Evolutionary conservation across 1,139 yeast species (phyloP), one percentile per base, ranked within the genome.

Genomic region (Saccharomycopsis hybrid): DNA sequence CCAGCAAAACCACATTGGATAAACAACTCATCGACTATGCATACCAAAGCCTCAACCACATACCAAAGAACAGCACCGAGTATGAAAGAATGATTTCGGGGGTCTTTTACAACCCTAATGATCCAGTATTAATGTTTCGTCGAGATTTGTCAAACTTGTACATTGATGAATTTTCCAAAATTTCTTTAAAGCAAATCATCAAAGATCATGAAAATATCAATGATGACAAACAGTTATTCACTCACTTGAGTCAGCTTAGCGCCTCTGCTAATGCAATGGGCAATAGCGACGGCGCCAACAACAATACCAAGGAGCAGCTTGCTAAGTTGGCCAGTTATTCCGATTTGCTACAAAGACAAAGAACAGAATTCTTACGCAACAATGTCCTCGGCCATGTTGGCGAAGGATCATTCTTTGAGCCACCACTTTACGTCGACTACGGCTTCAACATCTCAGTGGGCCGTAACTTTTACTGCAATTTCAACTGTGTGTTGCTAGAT

Each of bases 401-500:
- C 36, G 62, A 66, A 5, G 65, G 65, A 41, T 59, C 64, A 8
- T 73, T 66, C 56, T 60, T 77, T 55, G 83, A 78, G 60, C 71
- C 76, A 1, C 84, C 85, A 1, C 73, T 78, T 54, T 67, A 59
- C 52, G 76, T 78, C 42, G 85, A 80, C 60, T 80, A 78, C 56
- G 85, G 85, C 0, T 76, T 69, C 61, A 79, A 80, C 59, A 67
- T 74, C 13, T 62, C 60, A 44, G 55, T 78, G 32, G 85, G 84
- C 0, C 69, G 76, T 51, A 58, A 62, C 4, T 77, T 77, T 57
- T 80, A 77, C 57, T 70, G 74, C 43, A 80, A 82, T 60, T 78
- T 75, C 69, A 80, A 80, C 57, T 58, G 71, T 35, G 74, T 78
- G 0, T 68, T 81, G 52, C 66, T 84, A 47, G 90, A 84, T 61